Evolutionary conservation across 768 basidiomycete species (phyloP), one percentile per base, ranked within the genome.

Genomic region (Tephrocybe sp.): DNA sequence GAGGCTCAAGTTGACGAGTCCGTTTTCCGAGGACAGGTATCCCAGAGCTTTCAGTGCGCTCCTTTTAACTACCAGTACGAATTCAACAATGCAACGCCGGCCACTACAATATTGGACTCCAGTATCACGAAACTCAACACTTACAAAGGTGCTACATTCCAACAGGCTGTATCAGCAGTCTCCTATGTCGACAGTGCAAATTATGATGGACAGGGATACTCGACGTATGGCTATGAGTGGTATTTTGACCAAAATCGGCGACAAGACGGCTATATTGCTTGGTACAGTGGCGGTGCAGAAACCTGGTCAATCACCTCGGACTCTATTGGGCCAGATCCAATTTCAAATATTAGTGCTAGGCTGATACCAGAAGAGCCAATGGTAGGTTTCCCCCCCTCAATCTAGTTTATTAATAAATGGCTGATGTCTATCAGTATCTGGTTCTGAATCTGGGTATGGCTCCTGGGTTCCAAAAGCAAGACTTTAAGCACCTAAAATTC

Each of bases 351-450:
- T 43, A 74, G 79, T 30, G 73, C 78, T 59, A 76, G 95, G 28
- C 62, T 94, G 14, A 84, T 98, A 50, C 76, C 93, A 4, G 91
- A 95, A 62, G 97, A 99, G 66, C 96, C 97, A 2, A 88, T 98
- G 93, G 91, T 93, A 58, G 56, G 83, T 72, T 45, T 47, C 54
- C 51, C 44, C 52, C n/a, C n/a, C 52, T 32, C 11, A 32, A 15
- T 11, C 21, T 50, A 30, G 38, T 34, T 24, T 25, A 15, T 30
- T 48, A 25, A 18, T 15, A 17, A 12, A 28, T 60, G 33, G 57
- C 40, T 50, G 38, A 53, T 59, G 4, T 50, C 26, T 23, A 21
- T 55, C 18, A 91, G 90, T 89, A 85, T 64, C 73, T 94, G 48
- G 84, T 98, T 58, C 58, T 98, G 64, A 98, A 93, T 68, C 70